Evolutionary conservation across 1,139 yeast species (phyloP).

Genomic region (Pichia sp.): DNA sequence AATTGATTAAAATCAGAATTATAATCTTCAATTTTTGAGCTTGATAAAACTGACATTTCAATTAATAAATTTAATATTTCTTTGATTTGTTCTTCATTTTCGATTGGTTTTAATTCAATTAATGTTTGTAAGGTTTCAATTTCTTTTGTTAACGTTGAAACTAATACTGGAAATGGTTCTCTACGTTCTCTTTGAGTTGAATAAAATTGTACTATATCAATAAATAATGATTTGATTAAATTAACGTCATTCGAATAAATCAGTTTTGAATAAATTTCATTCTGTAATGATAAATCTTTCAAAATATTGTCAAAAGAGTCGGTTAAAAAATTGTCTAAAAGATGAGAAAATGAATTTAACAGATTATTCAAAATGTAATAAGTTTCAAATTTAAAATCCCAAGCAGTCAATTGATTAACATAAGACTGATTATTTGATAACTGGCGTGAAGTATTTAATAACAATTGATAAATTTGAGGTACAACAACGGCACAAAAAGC

Average conservation of each 20-base stretch:
- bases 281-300: conserved; percentile 17
- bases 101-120: conserved; percentile 15
- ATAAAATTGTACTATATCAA: conserved; percentile 20
- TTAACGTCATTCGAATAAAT: background rate
- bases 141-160: conserved; percentile 17
- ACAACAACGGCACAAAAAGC: conserved; percentile 20
- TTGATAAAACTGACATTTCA: conserved; percentile 18
- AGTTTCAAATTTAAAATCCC: conserved; percentile 22
- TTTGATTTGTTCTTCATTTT: conserved; percentile 14
- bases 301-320: conserved; percentile 14
- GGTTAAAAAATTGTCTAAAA: conserved; percentile 10
- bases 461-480: conserved; percentile 19
- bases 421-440: conserved; percentile 4
- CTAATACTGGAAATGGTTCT: conserved; percentile 21
- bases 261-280: conserved; percentile 17
- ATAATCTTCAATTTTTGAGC: conserved; percentile 32
- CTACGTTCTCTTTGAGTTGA: conserved; percentile 20
- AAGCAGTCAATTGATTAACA: conserved; percentile 13
- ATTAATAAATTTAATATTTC: conserved; percentile 22
- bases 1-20: conserved; percentile 56
- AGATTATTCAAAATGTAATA: conserved; percentile 21
- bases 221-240: conserved; percentile 11
- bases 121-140: conserved; percentile 20
- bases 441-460: conserved; percentile 8
- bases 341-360: conserved; percentile 18